Percentiles rank a stretch among this genome's conserved stretches.
Conservation (phyloP, 352 stramenopile species). For the Phytopythium vexans region DNA sequence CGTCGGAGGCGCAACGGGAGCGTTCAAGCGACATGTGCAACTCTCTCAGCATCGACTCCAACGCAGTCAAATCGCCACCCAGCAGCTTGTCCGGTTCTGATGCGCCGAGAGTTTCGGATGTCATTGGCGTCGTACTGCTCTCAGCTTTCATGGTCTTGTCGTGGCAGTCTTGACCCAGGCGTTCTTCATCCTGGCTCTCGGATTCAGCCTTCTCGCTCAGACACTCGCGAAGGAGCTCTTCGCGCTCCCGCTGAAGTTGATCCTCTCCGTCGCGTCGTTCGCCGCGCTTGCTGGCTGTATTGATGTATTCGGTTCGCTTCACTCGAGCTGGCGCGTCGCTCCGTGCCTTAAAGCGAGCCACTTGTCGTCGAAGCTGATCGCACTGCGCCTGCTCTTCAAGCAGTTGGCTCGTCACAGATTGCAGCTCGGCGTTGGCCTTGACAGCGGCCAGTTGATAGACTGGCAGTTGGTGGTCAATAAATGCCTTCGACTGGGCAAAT, state of each 20-base stretch:
- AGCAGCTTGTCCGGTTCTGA: not conserved
- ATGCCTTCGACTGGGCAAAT: conserved; percentile 6
- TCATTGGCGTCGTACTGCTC: not conserved
- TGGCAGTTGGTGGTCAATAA: conserved; percentile 20
- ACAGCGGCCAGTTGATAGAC: conserved; percentile 28
- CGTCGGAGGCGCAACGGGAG: not conserved
- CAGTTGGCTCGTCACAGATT: conserved; percentile 33
- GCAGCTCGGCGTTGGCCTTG: conserved; percentile 33
- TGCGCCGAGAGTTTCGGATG: not conserved
- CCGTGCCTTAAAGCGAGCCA: conserved; percentile 21
- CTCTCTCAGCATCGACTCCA: conserved; percentile 1
- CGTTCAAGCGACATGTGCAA: conserved; percentile 3
- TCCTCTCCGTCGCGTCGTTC: not conserved
- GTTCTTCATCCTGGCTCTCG: not conserved
- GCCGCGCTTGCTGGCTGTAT: not conserved
- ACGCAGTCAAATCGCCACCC: not conserved
- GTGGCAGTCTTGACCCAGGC: not conserved
- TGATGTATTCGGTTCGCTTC: conserved; percentile 6
- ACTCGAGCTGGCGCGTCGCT: conserved; percentile 12
- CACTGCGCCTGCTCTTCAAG: conserved; percentile 28
- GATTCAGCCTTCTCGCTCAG: not conserved
- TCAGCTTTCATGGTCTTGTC: not conserved
- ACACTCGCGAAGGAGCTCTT: conserved; percentile 19
- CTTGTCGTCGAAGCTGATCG: conserved; percentile 22
- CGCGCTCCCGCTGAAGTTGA: conserved; percentile 8